phyloP scores from a whole-genome alignment of 148 eudicot species.

The Rhododendron kiyosumense region DNA sequence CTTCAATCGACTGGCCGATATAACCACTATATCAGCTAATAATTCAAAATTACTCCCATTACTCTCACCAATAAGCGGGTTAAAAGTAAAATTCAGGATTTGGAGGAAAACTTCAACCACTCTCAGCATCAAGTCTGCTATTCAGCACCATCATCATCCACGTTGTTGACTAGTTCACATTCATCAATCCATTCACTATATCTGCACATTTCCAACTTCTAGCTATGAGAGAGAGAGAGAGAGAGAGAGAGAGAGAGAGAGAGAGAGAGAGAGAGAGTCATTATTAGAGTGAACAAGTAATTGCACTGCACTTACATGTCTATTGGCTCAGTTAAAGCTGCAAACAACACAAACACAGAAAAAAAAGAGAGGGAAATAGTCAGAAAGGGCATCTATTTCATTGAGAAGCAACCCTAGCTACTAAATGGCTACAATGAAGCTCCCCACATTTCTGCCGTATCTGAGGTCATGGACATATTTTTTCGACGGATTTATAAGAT shows the following conservation, averaged over 20 bases:
- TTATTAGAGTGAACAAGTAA: not conserved
- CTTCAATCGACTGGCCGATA: not conserved
- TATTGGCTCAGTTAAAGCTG: conserved; percentile 88
- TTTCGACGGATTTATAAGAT: not conserved
- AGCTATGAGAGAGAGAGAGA: not conserved
- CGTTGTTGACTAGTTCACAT: conserved; percentile 69
- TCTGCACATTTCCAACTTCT: conserved; percentile 32
- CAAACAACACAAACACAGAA: conserved; percentile 11
- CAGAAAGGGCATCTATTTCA: not conserved
- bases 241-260: not conserved
- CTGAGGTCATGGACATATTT: not conserved
- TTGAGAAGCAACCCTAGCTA: not conserved
- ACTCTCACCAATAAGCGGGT: not conserved
- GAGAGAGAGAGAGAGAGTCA: not conserved
- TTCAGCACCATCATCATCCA: conserved; percentile 56
- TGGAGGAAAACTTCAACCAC: not conserved
- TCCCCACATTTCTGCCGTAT: not conserved
- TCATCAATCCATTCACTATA: conserved; percentile 94
- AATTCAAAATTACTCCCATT: not conserved
- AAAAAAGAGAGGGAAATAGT: not conserved
- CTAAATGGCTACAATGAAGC: not conserved
- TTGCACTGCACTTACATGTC: conserved; percentile 62
- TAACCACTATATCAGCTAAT: not conserved
- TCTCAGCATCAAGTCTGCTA: not conserved
- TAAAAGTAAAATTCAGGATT: conserved; percentile 5